Evolutionary conservation across 768 basidiomycete species (phyloP), one percentile per base, ranked within the genome.

Genomic region (Cantharellus anzutake): DNA sequence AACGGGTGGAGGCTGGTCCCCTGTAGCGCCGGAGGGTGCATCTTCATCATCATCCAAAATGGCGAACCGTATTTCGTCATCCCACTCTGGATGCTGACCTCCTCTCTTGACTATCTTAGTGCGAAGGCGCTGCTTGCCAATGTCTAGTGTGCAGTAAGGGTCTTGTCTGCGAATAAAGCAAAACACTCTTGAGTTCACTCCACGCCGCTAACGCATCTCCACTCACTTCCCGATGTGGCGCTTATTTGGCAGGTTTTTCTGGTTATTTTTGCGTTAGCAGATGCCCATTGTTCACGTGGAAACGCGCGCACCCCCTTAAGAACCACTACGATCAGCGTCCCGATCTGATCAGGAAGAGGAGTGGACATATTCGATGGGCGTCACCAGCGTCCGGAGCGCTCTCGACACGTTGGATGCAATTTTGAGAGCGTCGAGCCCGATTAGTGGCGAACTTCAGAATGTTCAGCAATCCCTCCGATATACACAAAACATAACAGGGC

Each of bases 81-180:
- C 96, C 93, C 96, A 99, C 72, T 91, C 91, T 3, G 96, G 96
- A 70, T 96, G 92, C 69, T 99, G 96, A 16, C 96, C 96, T 56
- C 96, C 96, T 39, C 90, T 84, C 69, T 88, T 93, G 69, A 97
- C 84, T n/a, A 90, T 82, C 69, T 85, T 89, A 3, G 94, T 98
- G 57, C 87, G 78, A 61, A 83, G 80, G 67, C 83, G 92, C 70
- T 92, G 84, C 56, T 82, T 81, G 67, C 88, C 84, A 58, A 92
- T 73, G 2, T 76, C 74, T 35, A 94, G 78, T 34, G 81, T 73
- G 65, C 91, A 96, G 71, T 94, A 99, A 0, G 96, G 96, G 70
- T 97, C 92, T 71, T 98, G 96, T 37, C 52, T 55, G 35, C 11
- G 11, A 55, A 1, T 29, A 29, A 11, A 48, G 29, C 44, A 11